Base-by-base conservation (phyloP, 2,329 filamentous ascomycete genomes). In the Pseudopithomyces maydicus region DNA sequence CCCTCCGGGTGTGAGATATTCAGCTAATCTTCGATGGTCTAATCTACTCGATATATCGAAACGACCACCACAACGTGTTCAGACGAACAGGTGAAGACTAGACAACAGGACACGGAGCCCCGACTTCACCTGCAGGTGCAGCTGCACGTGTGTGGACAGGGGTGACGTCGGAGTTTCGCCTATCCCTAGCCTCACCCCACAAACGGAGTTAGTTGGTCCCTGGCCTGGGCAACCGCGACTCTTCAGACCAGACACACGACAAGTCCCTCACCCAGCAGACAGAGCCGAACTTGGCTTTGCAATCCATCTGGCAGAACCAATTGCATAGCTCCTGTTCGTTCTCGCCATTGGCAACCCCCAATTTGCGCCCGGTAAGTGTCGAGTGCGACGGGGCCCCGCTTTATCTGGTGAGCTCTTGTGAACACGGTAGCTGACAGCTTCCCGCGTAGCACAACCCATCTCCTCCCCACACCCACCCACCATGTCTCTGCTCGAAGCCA, bases 401-500 rank as follows among this genome's bases (percentile, higher is more conserved):
- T 47, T 46, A 22, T 38, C 46, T 32, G 11, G 10, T 23, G 38
- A 54, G 52, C 47, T 53, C 46, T 57, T 59, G 57, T 63, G 64
- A 64, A 67, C 68, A 72, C 68, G 51, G 62, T 69, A 63, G 67
- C 70, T 73, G 58, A 71, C 56, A 62, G 52, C 54, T 59, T 43
- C 53, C 50, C 36, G 32, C 20, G 48, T 49, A 65, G 57, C 67
- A 54, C 58, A 38, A 55, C 58, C 58, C 56, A 54, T 35, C 57
- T 33, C 43, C 23, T 50, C 50, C 20, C 52, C 29, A 20, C 23
- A 29, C 17, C 29, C 29, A 8, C 6, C 43, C 57, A 73, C 49
- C 66, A 74, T 74, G 72, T 63, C 72, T 49, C 59, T 64, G 53
- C 58, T 77, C 66, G 75, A 78, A 74, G 75, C 76, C 33, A 75